Evolutionary conservation across 1,139 yeast species (phyloP), one percentile per base, ranked within the genome.

Genomic region (Saccharomyces hybrid): DNA sequence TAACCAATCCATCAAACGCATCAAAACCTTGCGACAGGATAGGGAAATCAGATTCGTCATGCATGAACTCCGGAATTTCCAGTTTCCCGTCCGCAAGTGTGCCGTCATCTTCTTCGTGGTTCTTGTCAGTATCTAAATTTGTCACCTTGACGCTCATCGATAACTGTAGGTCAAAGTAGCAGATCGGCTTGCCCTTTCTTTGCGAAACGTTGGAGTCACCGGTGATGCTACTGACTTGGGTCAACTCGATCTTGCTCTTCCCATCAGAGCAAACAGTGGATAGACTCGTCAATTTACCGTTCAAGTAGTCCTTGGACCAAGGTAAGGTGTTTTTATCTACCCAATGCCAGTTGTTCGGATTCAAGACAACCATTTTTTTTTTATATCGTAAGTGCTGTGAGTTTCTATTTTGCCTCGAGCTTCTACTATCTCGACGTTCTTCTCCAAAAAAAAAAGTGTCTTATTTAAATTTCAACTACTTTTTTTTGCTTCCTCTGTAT

Each of bases 291-390:
- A 85, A 71, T 30, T 77, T 73, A 34, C 73, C 69, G 44, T 76
- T 71, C 58, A 86, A 75, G 66, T 85, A 86, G 11, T 73, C 72
- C 64, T 81, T 81, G 23, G 88, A 79, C 93, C 93, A 86, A 54
- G 88, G 84, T 53, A 86, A 76, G 63, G 91, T 85, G 74, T 86
- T 85, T 67, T 82, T 85, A 66, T 86, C 89, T 47, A 86, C 84
- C 93, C 95, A 86, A 74, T 86, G 93, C 95, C 93, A 86, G 80
- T 86, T 86, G 71, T 86, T 86, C 49, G 95, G 95, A 74, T 86
- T 86, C 69, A 85, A 86, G 49, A 86, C 90, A 53, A 83, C 87
- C 91, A 85, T 84, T 2, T 34, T 54, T 26, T 28, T 84, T 2
- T 34, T 54, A 20, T 28, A 13, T 23, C 14, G 32, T 34, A 49